Evolutionary conservation across 352 stramenopile species (phyloP).

Genomic region (Pythium diclinum): DNA sequence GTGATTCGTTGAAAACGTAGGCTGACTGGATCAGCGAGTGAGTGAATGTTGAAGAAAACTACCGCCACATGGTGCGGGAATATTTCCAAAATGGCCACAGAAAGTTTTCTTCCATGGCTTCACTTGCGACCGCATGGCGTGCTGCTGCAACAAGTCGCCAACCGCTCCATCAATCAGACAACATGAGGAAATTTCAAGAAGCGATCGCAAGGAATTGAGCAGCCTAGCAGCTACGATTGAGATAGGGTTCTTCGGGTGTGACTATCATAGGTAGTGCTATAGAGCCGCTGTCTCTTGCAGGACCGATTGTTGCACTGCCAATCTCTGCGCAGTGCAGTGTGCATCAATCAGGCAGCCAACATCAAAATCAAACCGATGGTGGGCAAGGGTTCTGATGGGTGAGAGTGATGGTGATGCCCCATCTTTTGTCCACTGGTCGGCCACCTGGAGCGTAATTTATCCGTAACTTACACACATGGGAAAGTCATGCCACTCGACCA

Average conservation of each 20-base stretch:
- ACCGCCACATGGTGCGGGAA: constrained; percentile 1
- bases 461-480: constrained; percentile 12
- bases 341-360: not conserved
- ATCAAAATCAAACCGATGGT: constrained; percentile 2
- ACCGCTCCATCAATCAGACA: not conserved
- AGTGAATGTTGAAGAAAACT: constrained; percentile 25
- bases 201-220: too few relatives aligned
- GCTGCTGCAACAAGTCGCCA: not conserved
- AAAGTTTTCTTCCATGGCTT: constrained; percentile 9
- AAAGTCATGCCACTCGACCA: constrained; percentile 16
- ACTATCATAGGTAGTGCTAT: too few relatives aligned
- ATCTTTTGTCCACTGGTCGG: not conserved
- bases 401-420: constrained; percentile 8
- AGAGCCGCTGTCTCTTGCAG: too few relatives aligned
- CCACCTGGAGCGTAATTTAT: not conserved
- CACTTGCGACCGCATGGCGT: constrained; percentile 4
- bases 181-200: too few relatives aligned
- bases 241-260: too few relatives aligned
- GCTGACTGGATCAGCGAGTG: constrained; percentile 12
- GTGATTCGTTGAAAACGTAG: constrained; percentile 8
- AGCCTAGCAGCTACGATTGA: too few relatives aligned
- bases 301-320: too few relatives aligned
- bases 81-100: not conserved
- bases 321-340: not conserved
- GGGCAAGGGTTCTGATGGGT: not conserved